Evolutionary conservation across 305 asterid species (phyloP).

Genomic region (Fraxinus floribunda): DNA sequence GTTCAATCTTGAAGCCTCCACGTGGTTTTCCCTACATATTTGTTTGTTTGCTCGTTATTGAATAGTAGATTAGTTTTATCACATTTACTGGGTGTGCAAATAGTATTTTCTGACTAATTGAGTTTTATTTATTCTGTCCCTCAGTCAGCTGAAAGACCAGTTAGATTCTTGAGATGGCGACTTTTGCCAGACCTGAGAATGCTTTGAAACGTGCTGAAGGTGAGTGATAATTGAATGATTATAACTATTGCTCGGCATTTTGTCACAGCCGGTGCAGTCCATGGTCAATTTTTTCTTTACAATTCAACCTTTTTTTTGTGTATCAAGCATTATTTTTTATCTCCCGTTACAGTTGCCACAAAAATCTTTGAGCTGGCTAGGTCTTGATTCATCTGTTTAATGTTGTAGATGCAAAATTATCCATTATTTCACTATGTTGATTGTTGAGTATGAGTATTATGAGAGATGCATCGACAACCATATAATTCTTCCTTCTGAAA

Average conservation of each 20-base stretch:
- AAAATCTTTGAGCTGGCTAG: not conserved
- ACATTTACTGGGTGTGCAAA: not conserved
- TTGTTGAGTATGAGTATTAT: not conserved
- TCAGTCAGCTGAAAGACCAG: constrained; percentile 22
- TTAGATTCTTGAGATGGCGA: constrained; percentile 54
- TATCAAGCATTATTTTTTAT: not conserved
- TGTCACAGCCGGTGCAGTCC: not conserved
- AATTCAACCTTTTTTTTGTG: not conserved
- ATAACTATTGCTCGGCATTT: not conserved
- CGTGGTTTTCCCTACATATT: not conserved
- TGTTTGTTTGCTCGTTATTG: not conserved
- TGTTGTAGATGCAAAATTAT: not conserved
- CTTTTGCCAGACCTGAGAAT: constrained; percentile 92
- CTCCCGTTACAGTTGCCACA: not conserved
- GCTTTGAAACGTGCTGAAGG: constrained; percentile 99
- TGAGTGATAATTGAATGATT: constrained; percentile 22
- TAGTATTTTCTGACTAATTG: not conserved
- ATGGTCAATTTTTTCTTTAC: not conserved
- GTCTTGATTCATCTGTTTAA: not conserved
- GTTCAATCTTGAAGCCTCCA: not conserved
- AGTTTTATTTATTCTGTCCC: not conserved
- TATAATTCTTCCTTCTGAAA: not conserved
- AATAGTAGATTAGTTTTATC: not conserved
- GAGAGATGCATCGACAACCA: not conserved
- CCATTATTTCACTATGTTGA: not conserved